Evolutionary conservation across 208 protist species (phyloP), one percentile per base, ranked within the genome.

Genomic region (Crithidia fasciculata): DNA sequence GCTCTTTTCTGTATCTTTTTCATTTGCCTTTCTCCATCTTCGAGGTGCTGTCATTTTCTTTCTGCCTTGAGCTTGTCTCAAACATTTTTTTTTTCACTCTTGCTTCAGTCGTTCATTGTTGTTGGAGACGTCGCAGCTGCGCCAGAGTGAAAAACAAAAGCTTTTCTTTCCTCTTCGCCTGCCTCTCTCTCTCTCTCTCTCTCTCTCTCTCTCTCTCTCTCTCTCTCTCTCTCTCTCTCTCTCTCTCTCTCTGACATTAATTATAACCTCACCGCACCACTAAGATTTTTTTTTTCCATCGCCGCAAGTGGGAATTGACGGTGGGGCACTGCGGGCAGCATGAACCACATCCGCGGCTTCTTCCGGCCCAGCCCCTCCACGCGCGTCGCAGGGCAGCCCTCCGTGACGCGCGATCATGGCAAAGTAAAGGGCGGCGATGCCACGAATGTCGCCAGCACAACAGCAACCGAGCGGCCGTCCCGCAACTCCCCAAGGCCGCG

Each of bases 321-420:
- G 28, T 28, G 28, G 1, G 28, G 28, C 28, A 28, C 28, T 28
- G 43, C 5, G 3, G 37, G 5, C 9, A 63, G 3, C 3, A 74
- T 74, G 69, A 56, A 74, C 43, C 60, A 67, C 69, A 68, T 74
- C 16, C 58, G 69, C 18, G 50, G 40, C 4, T 53, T 74, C 16
- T 74, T 74, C 47, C 59, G 69, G 1, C 37, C 69, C 5, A 39
- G 12, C 10, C 19, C 55, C 15, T 39, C 43, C n/a, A 37, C 53
- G 18, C 37, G 43, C 5, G 55, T 50, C 43, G 28, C 49, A 13
- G 55, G 43, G 7, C 49, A 36, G 40, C 8, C 49, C 40, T 44
- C 53, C 5, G 64, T 50, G 4, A 16, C 52, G 16, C 37, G 9
- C 7, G 9, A 28, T 4, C 10, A 37, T 49, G 9, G 45, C 15